Conservation (phyloP, 805 yeast genomes). For the Candida tibetensis region DNA sequence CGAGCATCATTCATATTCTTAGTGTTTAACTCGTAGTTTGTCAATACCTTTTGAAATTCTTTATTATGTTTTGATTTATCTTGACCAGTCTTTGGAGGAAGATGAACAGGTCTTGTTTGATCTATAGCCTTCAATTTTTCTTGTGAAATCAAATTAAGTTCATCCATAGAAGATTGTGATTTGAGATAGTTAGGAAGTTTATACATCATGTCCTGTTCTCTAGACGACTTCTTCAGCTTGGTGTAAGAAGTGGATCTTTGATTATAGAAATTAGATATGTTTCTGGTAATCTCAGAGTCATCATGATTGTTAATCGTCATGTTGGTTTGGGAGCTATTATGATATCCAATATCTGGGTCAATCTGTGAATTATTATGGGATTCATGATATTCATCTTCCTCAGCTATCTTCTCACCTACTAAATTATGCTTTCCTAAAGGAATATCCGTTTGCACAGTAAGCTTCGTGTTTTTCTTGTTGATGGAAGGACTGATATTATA, state of each 20-base stretch:
- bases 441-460: slow-evolving; percentile 6
- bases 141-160: slow-evolving; percentile 55
- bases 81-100: slow-evolving; percentile 59
- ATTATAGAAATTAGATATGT: slow-evolving; percentile 35
- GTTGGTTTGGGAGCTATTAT: slow-evolving; percentile 1
- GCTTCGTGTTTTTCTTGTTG: slow-evolving; percentile 22
- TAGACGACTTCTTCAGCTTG: slow-evolving; percentile 26
- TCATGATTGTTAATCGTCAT: slow-evolving; percentile 12
- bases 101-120: slow-evolving; percentile 66
- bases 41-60: slow-evolving; percentile 48
- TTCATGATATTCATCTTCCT: slow-evolving; percentile 14
- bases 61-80: slow-evolving; percentile 57
- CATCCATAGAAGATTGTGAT: slow-evolving; percentile 51
- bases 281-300: slow-evolving; percentile 34
- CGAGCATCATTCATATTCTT: slow-evolving; percentile 23
- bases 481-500: slow-evolving; percentile 26
- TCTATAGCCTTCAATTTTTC: slow-evolving; percentile 56
- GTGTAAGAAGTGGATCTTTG: slow-evolving; percentile 35
- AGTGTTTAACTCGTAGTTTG: slow-evolving; percentile 34
- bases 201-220: slow-evolving; percentile 34
- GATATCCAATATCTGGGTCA: neutral
- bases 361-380: neutral
- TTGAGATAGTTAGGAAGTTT: slow-evolving; percentile 38
- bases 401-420: slow-evolving; percentile 15
- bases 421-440: slow-evolving; percentile 6